Conservation (phyloP, 2,329 filamentous ascomycete genomes). For the Arthrinium phaeospermum region DNA sequence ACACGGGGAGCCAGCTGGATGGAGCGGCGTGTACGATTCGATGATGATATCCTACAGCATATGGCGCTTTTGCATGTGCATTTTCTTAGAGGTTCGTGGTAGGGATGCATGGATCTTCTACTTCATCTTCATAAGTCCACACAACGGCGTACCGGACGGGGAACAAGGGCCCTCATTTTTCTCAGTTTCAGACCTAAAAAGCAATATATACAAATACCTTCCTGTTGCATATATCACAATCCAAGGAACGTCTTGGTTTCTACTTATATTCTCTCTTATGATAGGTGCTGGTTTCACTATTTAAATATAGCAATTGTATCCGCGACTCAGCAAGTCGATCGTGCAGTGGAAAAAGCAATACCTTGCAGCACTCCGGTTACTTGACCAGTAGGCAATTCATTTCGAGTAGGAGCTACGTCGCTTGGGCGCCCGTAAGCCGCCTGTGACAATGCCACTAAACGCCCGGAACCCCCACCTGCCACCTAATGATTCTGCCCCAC, state of each 20-base stretch:
- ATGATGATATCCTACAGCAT: conserved; percentile 13
- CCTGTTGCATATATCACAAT: neutral
- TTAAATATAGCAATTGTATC: neutral
- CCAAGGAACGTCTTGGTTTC: neutral
- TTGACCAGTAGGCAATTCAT: too few species aligned
- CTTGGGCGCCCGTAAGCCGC: neutral
- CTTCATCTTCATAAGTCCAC: neutral
- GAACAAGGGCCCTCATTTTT: neutral
- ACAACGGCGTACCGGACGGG: conserved; percentile 10
- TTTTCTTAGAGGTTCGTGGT: conserved; percentile 13
- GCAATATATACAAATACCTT: neutral
- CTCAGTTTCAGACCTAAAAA: neutral
- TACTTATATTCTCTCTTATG: neutral
- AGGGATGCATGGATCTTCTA: conserved; percentile 4
- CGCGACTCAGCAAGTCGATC: neutral
- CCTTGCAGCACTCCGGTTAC: neutral
- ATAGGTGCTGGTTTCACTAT: neutral
- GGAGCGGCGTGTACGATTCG: conserved; percentile 3
- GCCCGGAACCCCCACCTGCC: neutral
- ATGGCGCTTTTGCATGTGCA: conserved; percentile 15
- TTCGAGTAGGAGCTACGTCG: too few species aligned
- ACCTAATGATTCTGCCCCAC: neutral
- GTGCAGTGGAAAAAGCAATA: neutral
- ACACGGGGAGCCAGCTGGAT: neutral
- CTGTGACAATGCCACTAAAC: neutral